Evolutionary conservation across 2,329 filamentous ascomycete species (phyloP), one percentile per base, ranked within the genome.

Genomic region (Ophiostoma angusticollis): DNA sequence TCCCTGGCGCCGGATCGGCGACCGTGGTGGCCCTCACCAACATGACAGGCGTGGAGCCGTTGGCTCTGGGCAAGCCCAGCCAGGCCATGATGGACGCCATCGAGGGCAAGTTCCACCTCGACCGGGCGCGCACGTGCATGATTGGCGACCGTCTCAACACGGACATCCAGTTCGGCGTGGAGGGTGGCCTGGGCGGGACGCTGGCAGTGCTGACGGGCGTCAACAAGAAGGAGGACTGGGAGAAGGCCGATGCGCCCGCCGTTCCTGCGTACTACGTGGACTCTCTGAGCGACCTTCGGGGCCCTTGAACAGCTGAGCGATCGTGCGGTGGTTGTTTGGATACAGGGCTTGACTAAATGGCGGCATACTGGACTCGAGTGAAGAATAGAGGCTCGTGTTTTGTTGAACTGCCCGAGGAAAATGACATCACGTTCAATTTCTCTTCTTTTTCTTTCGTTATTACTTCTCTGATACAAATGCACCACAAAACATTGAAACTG

Each of bases 81-180:
- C 86, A 94, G 64, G 89, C 89, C 4, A 98, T 98, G 91, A 94
- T 98, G 89, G 89, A 96, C 58, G 86, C 91, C 3, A 82, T 98
- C 41, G 89, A 96, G 65, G 89, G 89, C 42, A 94, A 93, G 60
- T 95, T 96, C 59, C 71, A 82, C 49, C 80, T 98, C 39, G 79
- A 96, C 57, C 74, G 87, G 27, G 74, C 70, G 44, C 77, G 77
- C 50, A 84, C 91, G 1, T 96, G 91, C 61, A 98, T 98, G 91
- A 74, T 98, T 31, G 91, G 91, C 6, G 91, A 98, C 58, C 72
- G 91, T 22, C 65, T 94, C 47, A 84, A 96, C 58, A 98, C 91
- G 0, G 91, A 98, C 60, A 96, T 98, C 56, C 78, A 83, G 57
- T 98, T 98, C 57, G 91, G 91, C 4, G 72, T 95, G 46, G 80